These are phyloP conservation scores for Protomyces macrosporus DNA, from an alignment of 1,139 yeast species.

Conservation along the genomic window DNA sequence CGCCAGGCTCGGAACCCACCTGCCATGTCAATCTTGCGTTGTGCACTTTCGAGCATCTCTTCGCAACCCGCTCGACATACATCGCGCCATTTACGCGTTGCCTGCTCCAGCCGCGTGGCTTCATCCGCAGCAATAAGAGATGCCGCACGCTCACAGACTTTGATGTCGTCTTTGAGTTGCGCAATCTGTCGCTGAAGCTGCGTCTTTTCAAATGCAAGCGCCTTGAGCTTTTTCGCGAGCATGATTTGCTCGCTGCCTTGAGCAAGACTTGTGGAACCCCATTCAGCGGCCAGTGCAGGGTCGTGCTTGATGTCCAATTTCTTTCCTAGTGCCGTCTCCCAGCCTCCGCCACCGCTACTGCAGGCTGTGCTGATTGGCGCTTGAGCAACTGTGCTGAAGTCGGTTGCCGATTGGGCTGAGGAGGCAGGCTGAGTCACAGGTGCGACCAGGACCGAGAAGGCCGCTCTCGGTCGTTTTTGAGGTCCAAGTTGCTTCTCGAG, in stretches of 20 bases:
- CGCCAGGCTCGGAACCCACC: constrained; percentile 13
- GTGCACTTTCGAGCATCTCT: neutral
- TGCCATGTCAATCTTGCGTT: neutral
- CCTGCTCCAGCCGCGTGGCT: neutral
- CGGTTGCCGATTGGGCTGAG: too few relatives aligned
- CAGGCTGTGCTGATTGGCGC: too few relatives aligned
- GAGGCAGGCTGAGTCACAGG: too few relatives aligned
- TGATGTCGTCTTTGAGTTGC: neutral
- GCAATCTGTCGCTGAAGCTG: neutral
- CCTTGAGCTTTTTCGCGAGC: neutral
- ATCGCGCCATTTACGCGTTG: constrained; percentile 5
- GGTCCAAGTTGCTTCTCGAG: too few relatives aligned
- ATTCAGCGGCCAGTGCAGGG: constrained; percentile 14
- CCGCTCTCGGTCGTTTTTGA: too few relatives aligned
- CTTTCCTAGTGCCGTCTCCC: constrained; percentile 18
- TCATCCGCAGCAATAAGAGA: neutral
- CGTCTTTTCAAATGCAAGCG: neutral
- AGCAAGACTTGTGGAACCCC: neutral
- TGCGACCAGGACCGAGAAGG: too few relatives aligned
- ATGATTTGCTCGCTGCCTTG: neutral
- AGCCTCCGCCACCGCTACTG: neutral
- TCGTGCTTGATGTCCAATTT: neutral
- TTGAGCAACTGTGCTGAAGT: too few relatives aligned
- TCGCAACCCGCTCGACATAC: constrained; percentile 3
- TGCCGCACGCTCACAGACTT: constrained; percentile 6